A percentile compares a stretch with the other conserved stretches of the same genome.
Conservation (phyloP, 495 filamentous ascomycete species). For the Massariosphaeria phaeospora region DNA sequence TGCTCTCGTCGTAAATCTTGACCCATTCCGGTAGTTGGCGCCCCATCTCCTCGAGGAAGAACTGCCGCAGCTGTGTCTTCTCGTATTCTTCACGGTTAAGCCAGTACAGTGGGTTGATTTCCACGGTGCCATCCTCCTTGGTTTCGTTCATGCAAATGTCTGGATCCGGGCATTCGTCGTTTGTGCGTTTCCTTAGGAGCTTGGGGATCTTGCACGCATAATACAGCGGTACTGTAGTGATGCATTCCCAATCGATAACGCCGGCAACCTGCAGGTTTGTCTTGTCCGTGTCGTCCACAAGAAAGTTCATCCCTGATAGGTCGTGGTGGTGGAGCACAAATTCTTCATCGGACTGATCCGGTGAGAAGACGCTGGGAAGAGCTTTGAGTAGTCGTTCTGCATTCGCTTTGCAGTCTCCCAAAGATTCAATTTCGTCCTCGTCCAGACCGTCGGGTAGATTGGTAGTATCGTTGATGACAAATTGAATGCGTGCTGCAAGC, state of each 20-base stretch:
- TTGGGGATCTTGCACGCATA: background rate
- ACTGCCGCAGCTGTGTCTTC: background rate
- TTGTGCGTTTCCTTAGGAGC: background rate
- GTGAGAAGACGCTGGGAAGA: background rate
- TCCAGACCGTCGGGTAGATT: background rate
- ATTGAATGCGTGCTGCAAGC: background rate
- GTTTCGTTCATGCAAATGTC: background rate
- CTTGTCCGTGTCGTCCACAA: background rate
- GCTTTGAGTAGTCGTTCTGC: background rate
- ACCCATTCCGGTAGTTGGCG: background rate
- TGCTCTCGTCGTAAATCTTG: background rate
- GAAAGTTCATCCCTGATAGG: background rate
- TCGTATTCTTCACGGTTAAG: background rate
- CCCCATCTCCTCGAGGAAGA: conserved; percentile 6
- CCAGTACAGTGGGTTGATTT: background rate
- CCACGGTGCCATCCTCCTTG: background rate
- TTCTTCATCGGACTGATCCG: background rate
- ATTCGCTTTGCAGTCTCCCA: background rate
- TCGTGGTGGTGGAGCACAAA: background rate
- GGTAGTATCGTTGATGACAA: background rate
- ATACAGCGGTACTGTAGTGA: background rate
- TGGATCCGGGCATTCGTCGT: background rate
- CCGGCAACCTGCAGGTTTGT: background rate
- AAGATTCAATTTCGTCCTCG: background rate
- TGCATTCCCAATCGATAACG: background rate